Base-by-base conservation (phyloP, 169 alveolate species). In the Plasmodium ovale region DNA sequence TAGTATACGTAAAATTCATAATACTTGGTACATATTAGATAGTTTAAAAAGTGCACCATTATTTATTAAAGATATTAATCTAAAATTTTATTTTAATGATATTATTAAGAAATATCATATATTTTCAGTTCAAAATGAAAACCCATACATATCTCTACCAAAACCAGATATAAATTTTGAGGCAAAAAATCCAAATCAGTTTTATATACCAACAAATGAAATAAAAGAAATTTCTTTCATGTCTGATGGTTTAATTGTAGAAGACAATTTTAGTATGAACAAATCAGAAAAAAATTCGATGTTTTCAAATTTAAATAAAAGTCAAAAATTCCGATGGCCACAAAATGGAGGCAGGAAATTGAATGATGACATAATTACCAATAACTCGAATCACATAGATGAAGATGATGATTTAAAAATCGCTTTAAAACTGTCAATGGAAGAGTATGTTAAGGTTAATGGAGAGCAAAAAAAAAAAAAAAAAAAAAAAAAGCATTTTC, bases 1-100 rank as follows among this genome's bases (percentile, higher is more conserved):
- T 73, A 64, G 95, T 23, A 71, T 94, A 21, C 92, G 97, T 73
- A 93, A 93, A 87, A 93, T 93, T 25, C 54, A 87, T 44, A 95
- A 94, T 44, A 94, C 92, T 5, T 94, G 96, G 96, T 94, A 89
- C 89, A 91, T 92, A 68, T 72, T 94, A 59, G 95, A 94, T 74
- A 92, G 95, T 58, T 92, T 93, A 56, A 94, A 94, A 53, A 35
- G 89, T 68, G 92, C 88, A 14, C 96, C 96, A 1, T 69, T 65
- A 33, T 77, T 33, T 44, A 67, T 92, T 19, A 92, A 92, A 53
- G 92, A 92, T 39, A 68, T 69, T 3, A 73, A 73, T 51, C 39
- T 82, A 25, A 82, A 82, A 27, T 82, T 19, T 65, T 82, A 82
- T 82, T 82, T 82, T 54, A 82, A 82, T 51, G 90, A 65, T 23